Conservation (phyloP, 164 flowering plant species). For the Brasenia schreberi region DNA sequence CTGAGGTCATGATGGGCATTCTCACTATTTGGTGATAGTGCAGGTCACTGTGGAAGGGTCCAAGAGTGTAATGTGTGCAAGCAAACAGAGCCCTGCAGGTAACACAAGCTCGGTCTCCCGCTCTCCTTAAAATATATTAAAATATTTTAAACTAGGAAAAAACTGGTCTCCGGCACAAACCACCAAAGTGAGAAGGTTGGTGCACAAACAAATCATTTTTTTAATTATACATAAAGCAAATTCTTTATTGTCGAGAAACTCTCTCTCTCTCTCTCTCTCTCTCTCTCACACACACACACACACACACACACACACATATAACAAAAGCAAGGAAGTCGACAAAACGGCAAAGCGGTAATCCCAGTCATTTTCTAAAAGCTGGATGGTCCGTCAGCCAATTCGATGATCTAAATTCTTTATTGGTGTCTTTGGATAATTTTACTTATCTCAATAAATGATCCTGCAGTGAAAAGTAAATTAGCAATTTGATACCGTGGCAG, state of each 20-base stretch:
- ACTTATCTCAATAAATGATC: no score
- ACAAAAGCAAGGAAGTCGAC: not conserved
- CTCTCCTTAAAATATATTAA: not conserved
- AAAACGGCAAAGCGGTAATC: not conserved
- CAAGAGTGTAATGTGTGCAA: conserved; percentile 3
- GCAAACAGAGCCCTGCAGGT: conserved; percentile 1
- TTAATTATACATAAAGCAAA: not conserved
- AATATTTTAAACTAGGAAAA: no score
- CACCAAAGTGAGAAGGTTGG: not conserved
- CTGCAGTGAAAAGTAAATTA: no score
- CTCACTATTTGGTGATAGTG: conserved; percentile 7
- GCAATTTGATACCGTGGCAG: not conserved
- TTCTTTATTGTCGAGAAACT: not conserved
- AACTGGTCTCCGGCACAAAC: not conserved
- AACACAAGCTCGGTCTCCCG: not conserved
- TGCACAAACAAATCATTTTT: not conserved
- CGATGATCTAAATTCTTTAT: not conserved
- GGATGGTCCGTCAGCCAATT: not conserved
- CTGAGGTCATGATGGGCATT: conserved; percentile 4
- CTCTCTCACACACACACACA: no score
- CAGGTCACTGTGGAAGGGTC: conserved; percentile 8
- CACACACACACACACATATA: no score
- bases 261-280: no score
- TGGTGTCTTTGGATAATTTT: not conserved
- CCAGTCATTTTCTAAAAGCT: not conserved